Base-by-base conservation (phyloP, 257 asterid species). In the Salvia splendens region DNA sequence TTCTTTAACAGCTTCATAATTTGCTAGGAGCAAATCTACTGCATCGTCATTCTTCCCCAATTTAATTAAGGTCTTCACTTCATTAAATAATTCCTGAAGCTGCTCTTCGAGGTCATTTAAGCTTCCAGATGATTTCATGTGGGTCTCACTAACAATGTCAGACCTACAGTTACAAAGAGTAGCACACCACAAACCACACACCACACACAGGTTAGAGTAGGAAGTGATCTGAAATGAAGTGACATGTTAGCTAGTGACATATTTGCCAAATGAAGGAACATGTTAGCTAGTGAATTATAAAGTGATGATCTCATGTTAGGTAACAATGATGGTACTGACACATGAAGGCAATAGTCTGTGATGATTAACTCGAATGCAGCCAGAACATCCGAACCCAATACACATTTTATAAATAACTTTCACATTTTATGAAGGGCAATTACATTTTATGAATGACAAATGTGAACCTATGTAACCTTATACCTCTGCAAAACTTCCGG, bases 1-100 rank as follows among this genome's bases (percentile, higher is more conserved):
- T 63, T 80, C 92, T 75, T 74, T 81, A 54, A 85, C 89, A 68
- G 88, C 85, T 74, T 85, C 83, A 75, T 81, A 86, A 82, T 93
- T 93, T 63, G 98, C 98, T 71, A 75, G 84, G 66, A 93, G 96
- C 71, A 89, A 71, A 77, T 85, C 83, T 2, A 70, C 61, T 14
- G 97, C 96, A 57, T 86, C 95, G 43, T 82, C 87, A 66, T 82
- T 75, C 82, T 85, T 86, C 71, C 95, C 97, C 75, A 56, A 63
- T 67, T 75, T 75, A 53, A 90, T 78, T 91, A 86, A 68, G 67
- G 73, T 66, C 83, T 79, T 88, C 56, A 93, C 89, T 80, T 86
- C 90, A 76, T 61, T 58, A 81, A 93, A 81, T 50, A 93, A 80
- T 70, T 79, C 83, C 76, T 82, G 81, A 81, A 93, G 85, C 76